Evolutionary conservation across 495 filamentous ascomycete genomes (phyloP), one percentile per base, ranked within the genome.

Genomic region (Xylaria longipes): DNA sequence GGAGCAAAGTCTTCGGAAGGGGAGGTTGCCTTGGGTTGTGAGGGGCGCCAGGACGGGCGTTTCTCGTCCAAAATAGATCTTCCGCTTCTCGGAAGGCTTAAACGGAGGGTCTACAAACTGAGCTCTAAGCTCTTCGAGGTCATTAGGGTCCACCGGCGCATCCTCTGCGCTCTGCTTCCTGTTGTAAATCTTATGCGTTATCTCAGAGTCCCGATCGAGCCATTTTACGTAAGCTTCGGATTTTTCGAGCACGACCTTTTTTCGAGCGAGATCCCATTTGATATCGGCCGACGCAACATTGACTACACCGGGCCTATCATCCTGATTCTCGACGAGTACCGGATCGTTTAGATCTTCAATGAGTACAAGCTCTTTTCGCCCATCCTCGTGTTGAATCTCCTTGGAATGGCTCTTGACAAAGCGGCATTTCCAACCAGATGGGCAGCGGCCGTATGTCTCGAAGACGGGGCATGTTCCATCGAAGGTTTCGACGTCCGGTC

Each of bases 1-100:
- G 0, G 91, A 89, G 76, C 96, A 98, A n/a, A 99, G 88, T 64
- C 97, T 89, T 56, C 96, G 92, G 84, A 97, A 99, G 1, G 96
- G 97, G 35, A 98, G 83, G 75, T 99, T 99, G n/a, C 96, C 96
- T 81, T 98, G 96, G 3, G 96, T 99, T 0, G 96, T 91, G 22
- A 87, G 76, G 52, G 96, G 96, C 3, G 97, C 96, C 22, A 99
- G 86, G 31, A 94, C 88, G 0, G 97, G 95, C 4, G 96, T 98
- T 75, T 98, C 95, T 7, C 90, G 90, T 11, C 95, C 94, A 78
- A 97, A 97, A 80, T 98, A 98, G 64, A 98, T 82, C 70, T 89
- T 91, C 64, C 94, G 86, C 84, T 99, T 99, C 82, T 99, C 96
- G 0, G 95, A 97, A 0, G 95, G 90, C 73, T 91, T 87, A 72